These are phyloP conservation scores for Podila clonocystis DNA, from an alignment of 192 early-diverging fungal genomes.

Conservation along the genomic window DNA sequence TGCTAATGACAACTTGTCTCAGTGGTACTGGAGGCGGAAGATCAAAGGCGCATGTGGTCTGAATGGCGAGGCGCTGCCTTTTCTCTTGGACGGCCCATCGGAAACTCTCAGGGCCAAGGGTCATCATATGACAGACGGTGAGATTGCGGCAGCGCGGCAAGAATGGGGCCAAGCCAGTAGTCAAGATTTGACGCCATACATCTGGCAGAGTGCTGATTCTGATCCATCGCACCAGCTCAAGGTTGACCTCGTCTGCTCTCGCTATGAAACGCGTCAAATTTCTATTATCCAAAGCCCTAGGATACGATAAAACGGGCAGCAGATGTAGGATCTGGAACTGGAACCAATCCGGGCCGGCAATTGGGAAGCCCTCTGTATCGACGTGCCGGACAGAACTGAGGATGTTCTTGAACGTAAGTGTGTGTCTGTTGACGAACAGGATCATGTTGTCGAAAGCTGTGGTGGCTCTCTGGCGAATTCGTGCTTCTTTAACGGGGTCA, in stretches of 20 bases:
- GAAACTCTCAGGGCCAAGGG: slow-evolving; percentile 4
- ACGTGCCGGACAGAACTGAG: slow-evolving; percentile 3
- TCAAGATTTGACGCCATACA: background rate
- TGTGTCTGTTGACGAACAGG: slow-evolving; percentile 17
- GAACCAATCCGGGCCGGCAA: background rate
- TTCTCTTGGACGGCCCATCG: slow-evolving; percentile 17
- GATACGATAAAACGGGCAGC: background rate
- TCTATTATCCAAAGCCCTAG: background rate
- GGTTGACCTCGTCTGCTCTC: background rate
- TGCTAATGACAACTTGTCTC: background rate
- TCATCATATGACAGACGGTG: background rate
- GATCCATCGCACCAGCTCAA: slow-evolving; percentile 2
- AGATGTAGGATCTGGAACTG: background rate
- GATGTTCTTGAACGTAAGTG: background rate
- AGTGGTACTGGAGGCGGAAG: background rate
- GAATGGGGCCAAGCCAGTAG: background rate
- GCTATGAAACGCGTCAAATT: slow-evolving; percentile 19
- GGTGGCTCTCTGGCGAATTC: background rate
- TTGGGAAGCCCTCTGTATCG: background rate
- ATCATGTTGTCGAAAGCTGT: slow-evolving; percentile 13
- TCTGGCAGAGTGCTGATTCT: background rate
- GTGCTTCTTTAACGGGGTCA: background rate
- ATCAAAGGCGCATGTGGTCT: background rate
- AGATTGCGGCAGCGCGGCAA: slow-evolving; percentile 14
- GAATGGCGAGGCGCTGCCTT: background rate